Evolutionary conservation across 140 eudicot genomes (phyloP).

Genomic region (Anethum foeniculum): DNA sequence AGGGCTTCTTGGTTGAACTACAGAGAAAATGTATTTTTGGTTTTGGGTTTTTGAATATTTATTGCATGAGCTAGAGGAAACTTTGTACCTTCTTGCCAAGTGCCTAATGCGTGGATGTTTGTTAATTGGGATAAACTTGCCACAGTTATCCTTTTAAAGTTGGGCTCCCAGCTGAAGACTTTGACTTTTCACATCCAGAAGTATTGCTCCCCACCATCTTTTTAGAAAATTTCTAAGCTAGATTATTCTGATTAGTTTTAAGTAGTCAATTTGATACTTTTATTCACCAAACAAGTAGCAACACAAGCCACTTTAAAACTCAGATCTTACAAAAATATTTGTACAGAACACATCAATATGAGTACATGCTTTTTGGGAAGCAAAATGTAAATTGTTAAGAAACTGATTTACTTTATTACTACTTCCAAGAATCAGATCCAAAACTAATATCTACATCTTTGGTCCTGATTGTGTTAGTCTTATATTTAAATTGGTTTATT

Average conservation of each 20-base stretch:
- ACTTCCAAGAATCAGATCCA: constrained; percentile 4
- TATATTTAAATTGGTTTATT: neutral
- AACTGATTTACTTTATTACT: neutral
- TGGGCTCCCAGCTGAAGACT: neutral
- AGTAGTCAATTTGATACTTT: neutral
- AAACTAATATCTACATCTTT: neutral
- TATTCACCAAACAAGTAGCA: neutral
- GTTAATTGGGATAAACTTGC: neutral
- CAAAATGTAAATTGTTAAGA: neutral
- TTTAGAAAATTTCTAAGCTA: neutral
- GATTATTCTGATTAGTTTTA: neutral
- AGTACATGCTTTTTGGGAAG: neutral
- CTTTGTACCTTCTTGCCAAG: constrained; percentile 1
- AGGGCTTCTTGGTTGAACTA: neutral
- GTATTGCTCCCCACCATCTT: neutral
- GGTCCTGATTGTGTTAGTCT: neutral
- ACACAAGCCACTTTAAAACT: neutral
- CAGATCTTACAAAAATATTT: neutral
- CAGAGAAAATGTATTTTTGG: constrained; percentile 4
- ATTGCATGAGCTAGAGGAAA: constrained; percentile 1
- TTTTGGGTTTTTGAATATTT: neutral
- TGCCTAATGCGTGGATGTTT: neutral
- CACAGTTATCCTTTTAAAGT: neutral
- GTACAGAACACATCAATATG: neutral
- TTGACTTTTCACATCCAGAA: constrained; percentile 10